A percentile compares a stretch with the other conserved stretches of the same genome.
Evolutionary conservation across 1,139 yeast genomes (phyloP).

Genomic region (Magnusiomyces tetraspermus): DNA sequence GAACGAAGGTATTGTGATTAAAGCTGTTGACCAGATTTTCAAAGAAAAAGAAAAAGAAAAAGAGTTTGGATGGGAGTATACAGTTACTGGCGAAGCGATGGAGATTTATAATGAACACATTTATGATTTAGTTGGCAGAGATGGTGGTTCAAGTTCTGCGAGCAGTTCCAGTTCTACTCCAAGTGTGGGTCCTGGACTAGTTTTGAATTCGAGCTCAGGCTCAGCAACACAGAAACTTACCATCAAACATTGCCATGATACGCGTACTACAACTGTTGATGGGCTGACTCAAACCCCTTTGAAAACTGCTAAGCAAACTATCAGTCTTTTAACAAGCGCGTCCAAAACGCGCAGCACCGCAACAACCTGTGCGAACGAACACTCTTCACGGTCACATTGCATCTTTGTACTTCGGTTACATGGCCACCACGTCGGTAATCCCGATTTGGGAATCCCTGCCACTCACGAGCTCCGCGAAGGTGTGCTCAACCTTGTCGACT

Average conservation of each 20-base stretch:
- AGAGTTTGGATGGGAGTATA: constrained; percentile 57
- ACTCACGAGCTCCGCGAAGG: constrained; percentile 51
- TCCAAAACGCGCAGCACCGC: constrained; percentile 58
- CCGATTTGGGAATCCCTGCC: constrained; percentile 37
- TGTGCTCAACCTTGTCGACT: constrained; percentile 62
- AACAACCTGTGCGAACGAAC: constrained; percentile 68
- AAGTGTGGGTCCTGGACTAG: too few relatives aligned
- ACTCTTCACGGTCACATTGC: constrained; percentile 66
- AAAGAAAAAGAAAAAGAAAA: constrained; percentile 43
- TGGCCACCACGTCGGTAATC: constrained; percentile 43
- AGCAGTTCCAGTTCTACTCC: too few relatives aligned
- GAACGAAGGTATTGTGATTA: constrained; percentile 71
- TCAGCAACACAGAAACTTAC: constrained; percentile 42
- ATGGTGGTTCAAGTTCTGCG: too few relatives aligned
- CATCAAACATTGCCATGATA: constrained; percentile 58
- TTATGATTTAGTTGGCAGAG: constrained; percentile 46
- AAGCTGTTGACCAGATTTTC: constrained; percentile 66
- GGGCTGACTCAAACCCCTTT: constrained; percentile 48
- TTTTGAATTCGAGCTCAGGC: too few relatives aligned
- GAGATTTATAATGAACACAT: constrained; percentile 85
- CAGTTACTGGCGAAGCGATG: constrained; percentile 64
- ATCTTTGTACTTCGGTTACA: constrained; percentile 57
- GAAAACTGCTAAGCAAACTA: constrained; percentile 43
- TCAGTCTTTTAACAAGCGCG: constrained; percentile 45
- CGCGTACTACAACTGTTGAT: constrained; percentile 47